A percentile compares a stretch with the other conserved stretches of the same genome.
Evolutionary conservation across 768 basidiomycete species (phyloP).

Genomic region (Porphyrellus cyaneotinctus): DNA sequence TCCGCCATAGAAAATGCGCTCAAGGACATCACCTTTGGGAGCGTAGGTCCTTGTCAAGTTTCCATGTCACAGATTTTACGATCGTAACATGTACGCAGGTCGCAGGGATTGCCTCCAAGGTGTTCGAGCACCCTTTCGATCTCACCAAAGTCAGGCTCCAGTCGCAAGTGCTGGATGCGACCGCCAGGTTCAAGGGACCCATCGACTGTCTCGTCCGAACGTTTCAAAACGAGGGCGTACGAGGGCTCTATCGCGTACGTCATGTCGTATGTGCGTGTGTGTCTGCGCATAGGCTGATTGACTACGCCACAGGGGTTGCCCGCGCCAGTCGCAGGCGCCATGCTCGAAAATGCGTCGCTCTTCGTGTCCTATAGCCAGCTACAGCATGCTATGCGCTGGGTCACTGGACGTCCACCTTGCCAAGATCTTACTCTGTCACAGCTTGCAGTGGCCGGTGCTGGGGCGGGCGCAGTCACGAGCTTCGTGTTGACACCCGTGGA

Average conservation of each 20-base stretch:
- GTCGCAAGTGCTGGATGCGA: constrained; percentile 75
- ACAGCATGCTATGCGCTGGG: constrained; percentile 54
- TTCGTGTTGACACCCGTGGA: constrained; percentile 92
- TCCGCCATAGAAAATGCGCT: constrained; percentile 22
- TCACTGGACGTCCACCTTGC: constrained; percentile 32
- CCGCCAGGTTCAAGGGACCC: constrained; percentile 75
- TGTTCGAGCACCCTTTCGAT: constrained; percentile 95
- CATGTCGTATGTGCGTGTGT: neutral
- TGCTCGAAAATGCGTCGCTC: constrained; percentile 85
- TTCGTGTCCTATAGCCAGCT: constrained; percentile 84
- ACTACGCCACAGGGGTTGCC: constrained; percentile 68
- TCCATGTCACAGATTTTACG: neutral
- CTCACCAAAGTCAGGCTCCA: constrained; percentile 93
- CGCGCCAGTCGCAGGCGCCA: constrained; percentile 86
- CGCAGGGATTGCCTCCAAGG: constrained; percentile 81
- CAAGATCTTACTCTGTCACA: constrained; percentile 59
- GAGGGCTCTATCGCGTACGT: constrained; percentile 84
- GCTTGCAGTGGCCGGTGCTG: constrained; percentile 74
- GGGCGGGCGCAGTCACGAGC: constrained; percentile 83
- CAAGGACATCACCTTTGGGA: constrained; percentile 56
- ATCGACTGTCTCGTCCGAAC: constrained; percentile 84
- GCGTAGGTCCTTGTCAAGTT: constrained; percentile 43
- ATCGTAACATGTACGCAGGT: constrained; percentile 38
- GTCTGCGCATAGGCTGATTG: neutral
- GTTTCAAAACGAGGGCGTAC: constrained; percentile 73